Evolutionary conservation across 139 green algal species (phyloP).

Genomic region (Coccomyxa sp.): DNA sequence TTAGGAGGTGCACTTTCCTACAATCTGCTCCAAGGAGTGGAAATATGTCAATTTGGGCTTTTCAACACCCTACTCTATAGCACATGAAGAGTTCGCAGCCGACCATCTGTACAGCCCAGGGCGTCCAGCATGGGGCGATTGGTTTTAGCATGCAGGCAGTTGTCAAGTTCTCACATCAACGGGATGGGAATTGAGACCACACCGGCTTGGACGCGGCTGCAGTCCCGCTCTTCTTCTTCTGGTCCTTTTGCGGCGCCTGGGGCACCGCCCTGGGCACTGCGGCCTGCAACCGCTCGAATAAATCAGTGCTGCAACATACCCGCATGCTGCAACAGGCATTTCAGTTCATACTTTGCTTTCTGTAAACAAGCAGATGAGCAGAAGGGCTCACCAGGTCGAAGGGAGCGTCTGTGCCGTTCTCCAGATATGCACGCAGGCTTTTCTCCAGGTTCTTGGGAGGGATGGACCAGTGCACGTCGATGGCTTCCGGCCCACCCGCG

Average conservation of each 20-base stretch:
- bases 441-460: constrained; percentile 75
- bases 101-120: no score
- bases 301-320: no score
- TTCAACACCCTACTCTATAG: no score
- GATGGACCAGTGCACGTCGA: constrained; percentile 54
- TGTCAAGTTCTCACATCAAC: no score
- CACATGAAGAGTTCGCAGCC: no score
- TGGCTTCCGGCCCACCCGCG: constrained; percentile 31
- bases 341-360: no score
- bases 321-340: no score
- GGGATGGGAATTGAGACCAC: not conserved
- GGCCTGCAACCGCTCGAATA: not conserved
- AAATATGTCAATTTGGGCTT: no score
- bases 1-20: no score
- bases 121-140: no score
- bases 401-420: constrained; percentile 41
- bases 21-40: no score
- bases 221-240: constrained; percentile 1
- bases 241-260: not conserved
- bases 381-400: constrained; percentile 70
- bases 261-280: constrained; percentile 20
- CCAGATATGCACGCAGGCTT: constrained; percentile 75
- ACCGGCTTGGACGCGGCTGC: constrained; percentile 7
- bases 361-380: not conserved
- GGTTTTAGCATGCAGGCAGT: no score